Base-by-base conservation (phyloP, 805 yeast genomes). In the Monosporozyma solicola region DNA sequence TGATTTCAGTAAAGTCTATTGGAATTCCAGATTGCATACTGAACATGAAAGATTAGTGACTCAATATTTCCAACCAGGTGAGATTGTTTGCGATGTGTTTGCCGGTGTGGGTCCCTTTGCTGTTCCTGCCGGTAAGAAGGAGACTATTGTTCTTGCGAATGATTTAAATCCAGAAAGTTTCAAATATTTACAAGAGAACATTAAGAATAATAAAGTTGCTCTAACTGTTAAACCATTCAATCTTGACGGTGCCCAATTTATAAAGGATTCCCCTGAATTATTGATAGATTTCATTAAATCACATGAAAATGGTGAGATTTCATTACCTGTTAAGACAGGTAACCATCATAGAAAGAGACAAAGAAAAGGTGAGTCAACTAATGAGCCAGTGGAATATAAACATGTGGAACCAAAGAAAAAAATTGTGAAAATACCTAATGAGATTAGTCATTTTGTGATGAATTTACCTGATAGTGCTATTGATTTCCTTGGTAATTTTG, bases 91-190 rank as follows among this genome's bases (percentile, higher is more conserved):
- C 61, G 99, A 94, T 72, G 97, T 90, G 0, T 87, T 95, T 81
- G 98, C 97, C 0, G 99, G 99, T 48, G 98, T 94, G 1, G 99
- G 99, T 0, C 99, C 99, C 4, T 94, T 95, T 73, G 92, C 95
- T 1, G 81, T 94, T 1, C 99, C 99, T 0, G 96, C 97, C 0
- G 98, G 91, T 13, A 89, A 85, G 67, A 87, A 85, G 56, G 78
- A 79, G 15, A 85, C 83, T 10, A 66, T 91, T 51, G 95, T 88
- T 0, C 74, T 94, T 60, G 97, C 97, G 10, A 94, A 91, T 66
- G 99, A 94, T 67, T 74, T 94, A 66, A 94, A 94, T 63, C 98
- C 97, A 0, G 87, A 85, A 55, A 84, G 95, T 54, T 87, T 72
- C 69, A 80, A 80, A 58, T 85, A 86, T 62, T 76, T 94, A 71